Conservation (phyloP, 2,329 filamentous ascomycete genomes). For the Dendrostoma leiphaemia region DNA sequence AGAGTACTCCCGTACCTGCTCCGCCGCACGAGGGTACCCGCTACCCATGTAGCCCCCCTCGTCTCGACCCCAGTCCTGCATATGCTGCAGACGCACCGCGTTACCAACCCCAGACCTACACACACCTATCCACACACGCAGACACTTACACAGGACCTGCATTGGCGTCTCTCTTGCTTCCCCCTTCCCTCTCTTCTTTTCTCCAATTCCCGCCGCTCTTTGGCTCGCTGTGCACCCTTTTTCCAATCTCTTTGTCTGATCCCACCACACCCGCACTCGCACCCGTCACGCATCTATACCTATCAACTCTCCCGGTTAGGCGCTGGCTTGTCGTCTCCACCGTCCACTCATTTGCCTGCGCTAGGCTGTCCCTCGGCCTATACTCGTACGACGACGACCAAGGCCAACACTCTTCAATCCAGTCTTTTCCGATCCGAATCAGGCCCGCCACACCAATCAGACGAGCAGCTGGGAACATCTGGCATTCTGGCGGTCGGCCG, state of each 20-base stretch:
- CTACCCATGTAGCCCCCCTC: no score
- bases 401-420: constrained; percentile 3
- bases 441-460: constrained; percentile 10
- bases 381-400: constrained; percentile 8
- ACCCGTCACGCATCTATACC: constrained; percentile 18
- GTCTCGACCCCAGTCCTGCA: neutral
- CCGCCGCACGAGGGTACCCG: no score
- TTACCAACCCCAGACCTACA: no score
- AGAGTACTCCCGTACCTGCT: no score
- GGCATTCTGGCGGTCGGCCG: constrained; percentile 2
- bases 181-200: neutral
- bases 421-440: constrained; percentile 11
- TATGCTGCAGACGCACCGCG: neutral
- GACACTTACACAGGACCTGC: neutral
- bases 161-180: neutral
- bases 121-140: neutral
- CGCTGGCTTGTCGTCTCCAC: constrained; percentile 27
- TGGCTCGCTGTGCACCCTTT: neutral
- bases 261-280: neutral
- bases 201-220: constrained; percentile 5
- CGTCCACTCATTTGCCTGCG: constrained; percentile 25
- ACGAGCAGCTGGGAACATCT: constrained; percentile 2
- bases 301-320: constrained; percentile 21
- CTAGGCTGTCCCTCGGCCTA: neutral
- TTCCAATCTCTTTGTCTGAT: no score